Evolutionary conservation across 805 yeast species (phyloP).

Genomic region (Cyberlindnera subsufficiens): DNA sequence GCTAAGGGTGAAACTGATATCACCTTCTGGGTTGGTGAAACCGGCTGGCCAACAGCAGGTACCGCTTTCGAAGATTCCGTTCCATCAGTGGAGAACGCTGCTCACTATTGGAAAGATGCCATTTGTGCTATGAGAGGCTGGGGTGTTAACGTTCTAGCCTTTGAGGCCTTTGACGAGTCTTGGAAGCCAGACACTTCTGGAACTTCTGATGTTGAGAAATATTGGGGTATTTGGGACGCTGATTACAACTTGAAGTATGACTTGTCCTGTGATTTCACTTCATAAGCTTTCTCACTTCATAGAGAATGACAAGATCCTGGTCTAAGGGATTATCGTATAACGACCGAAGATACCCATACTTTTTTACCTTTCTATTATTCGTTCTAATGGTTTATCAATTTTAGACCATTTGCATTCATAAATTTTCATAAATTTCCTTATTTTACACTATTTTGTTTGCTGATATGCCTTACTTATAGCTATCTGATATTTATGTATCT

Average conservation of each 20-base stretch:
- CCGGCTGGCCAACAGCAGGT: slow-evolving; percentile 95
- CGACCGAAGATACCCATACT: background rate
- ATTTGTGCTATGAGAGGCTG: slow-evolving; percentile 92
- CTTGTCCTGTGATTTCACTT: slow-evolving; percentile 40
- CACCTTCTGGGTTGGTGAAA: slow-evolving; percentile 93
- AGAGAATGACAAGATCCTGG: background rate
- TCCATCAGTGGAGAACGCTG: slow-evolving; percentile 73
- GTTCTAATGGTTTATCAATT: background rate
- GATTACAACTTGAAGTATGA: slow-evolving; percentile 40
- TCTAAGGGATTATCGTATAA: too few relatives aligned
- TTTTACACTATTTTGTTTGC: background rate
- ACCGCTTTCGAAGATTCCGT: slow-evolving; percentile 57
- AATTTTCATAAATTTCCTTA: background rate
- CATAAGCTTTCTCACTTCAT: background rate
- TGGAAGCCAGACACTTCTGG: slow-evolving; percentile 95
- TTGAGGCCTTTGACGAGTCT: slow-evolving; percentile 93
- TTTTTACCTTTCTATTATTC: background rate
- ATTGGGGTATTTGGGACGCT: slow-evolving; percentile 87
- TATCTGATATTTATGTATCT: too few relatives aligned
- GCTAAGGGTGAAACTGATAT: slow-evolving; percentile 82
- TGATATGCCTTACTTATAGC: too few relatives aligned
- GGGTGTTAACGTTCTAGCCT: slow-evolving; percentile 90
- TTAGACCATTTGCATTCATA: slow-evolving; percentile 1
- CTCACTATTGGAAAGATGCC: slow-evolving; percentile 78
- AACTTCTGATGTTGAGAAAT: slow-evolving; percentile 78